Evolutionary conservation across 371 early-diverging fungal species (phyloP), one percentile per base, ranked within the genome.

Genomic region (Rhizopus microsporus): DNA sequence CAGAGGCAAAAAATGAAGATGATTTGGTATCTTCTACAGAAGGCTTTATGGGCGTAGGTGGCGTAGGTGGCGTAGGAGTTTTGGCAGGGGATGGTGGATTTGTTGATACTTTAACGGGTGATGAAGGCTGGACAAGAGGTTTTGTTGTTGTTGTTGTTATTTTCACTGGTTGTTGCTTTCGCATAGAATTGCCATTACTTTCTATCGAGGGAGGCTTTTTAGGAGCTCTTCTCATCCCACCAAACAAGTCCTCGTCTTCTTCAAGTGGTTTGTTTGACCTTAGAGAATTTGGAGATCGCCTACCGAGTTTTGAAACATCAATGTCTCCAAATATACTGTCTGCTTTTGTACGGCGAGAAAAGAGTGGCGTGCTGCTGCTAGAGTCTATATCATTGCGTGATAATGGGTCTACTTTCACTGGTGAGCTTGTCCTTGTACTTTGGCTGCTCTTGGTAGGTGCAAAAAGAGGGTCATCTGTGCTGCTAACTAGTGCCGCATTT

Each of bases 261-360:
- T 49, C 56, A 16, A 48, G 43, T 35, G 12, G 52, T 39, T 42
- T 32, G 46, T 46, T 37, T 13, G 56, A 17, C 23, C 38, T 58
- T 16, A 57, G 34, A 10, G 57, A 39, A 8, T 59, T 40, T 13
- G 59, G 31, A 35, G 59, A 47, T 10, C 63, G 58, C 12, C 42
- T 63, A 3, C 69, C 62, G 9, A 78, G 47, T 54, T 78, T 78
- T 23, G 65, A 59, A 4, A 78, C 78, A 59, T 78, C 78, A 40
- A 78, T 67, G 49, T 75, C 73, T 0, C 78, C 78, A 66, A 78
- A 78, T 31, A 78, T 72, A 49, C 78, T 68, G 7, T 59, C 47
- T 23, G 34, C 55, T 13, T 34, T 51, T 47, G 56, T 30, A n/a
- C 56, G 56, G 29, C 60, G 57, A 34, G 52, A 44, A 16, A 46